Conservation (phyloP, 345 rosid species). For the Rhizophora mangle region DNA sequence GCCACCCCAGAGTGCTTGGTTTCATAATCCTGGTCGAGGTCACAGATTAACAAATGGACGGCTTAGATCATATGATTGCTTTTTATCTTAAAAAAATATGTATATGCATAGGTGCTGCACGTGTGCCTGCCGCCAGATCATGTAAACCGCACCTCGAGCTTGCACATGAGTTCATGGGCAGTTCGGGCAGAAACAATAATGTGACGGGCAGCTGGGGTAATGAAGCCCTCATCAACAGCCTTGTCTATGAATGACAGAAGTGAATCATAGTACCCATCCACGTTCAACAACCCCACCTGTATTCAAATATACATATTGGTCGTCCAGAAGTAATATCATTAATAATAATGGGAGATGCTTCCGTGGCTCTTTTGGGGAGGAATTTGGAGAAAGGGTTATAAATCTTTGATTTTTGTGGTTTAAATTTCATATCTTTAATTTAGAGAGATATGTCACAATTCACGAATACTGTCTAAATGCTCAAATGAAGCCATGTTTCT, state of each 20-base stretch:
- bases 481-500: no score
- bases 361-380: no score
- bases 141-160: conserved; percentile 49
- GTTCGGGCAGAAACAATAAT: conserved; percentile 71
- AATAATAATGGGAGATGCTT: no score
- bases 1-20: conserved; percentile 50
- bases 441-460: no score
- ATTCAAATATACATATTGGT: background rate
- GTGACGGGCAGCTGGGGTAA: conserved; percentile 65
- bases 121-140: background rate
- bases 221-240: conserved; percentile 80
- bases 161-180: conserved; percentile 67
- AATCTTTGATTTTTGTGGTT: no score
- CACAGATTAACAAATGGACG: background rate
- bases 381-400: no score
- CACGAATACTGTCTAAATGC: no score
- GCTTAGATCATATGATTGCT: background rate
- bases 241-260: conserved; percentile 70
- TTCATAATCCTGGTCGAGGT: conserved; percentile 46
- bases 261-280: conserved; percentile 72
- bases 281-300: conserved; percentile 74
- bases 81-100: no score
- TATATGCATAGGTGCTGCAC: background rate
- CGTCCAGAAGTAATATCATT: background rate
- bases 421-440: no score